Percentiles rank a stretch among this genome's conserved stretches.
phyloP scores from a whole-genome alignment of 805 yeast genomes.

The Jamesozyma jinghongensis region DNA sequence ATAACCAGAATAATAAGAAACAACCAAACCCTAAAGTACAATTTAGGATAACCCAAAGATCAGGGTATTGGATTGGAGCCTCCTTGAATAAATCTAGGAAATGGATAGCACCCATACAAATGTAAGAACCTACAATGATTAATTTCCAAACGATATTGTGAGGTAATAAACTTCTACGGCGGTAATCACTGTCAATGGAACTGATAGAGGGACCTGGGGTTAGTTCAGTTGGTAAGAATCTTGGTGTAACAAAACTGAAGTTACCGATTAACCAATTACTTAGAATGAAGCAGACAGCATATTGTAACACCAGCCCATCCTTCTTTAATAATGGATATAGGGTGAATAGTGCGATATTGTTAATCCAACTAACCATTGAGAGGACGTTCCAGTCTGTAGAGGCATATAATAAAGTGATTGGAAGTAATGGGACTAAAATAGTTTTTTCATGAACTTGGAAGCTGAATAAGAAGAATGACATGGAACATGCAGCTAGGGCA shows the following conservation, averaged over 20 bases:
- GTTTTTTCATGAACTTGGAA: constrained; percentile 96
- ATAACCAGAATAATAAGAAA: constrained; percentile 69
- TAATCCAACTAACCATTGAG: constrained; percentile 80
- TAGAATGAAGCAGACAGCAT: constrained; percentile 46
- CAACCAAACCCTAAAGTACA: constrained; percentile 66
- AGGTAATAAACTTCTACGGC: constrained; percentile 41
- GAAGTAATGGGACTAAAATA: constrained; percentile 78
- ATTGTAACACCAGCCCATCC: constrained; percentile 70
- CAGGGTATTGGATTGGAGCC: constrained; percentile 65
- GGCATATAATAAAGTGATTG: constrained; percentile 57
- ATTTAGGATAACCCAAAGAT: constrained; percentile 76
- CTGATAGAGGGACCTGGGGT: constrained; percentile 40
- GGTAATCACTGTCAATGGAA: constrained; percentile 25
- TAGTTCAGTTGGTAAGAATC: constrained; percentile 32
- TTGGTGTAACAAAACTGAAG: constrained; percentile 44
- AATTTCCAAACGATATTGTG: constrained; percentile 39
- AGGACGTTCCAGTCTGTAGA: constrained; percentile 48
- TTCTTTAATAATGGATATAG: constrained; percentile 77
- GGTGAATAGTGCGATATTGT: constrained; percentile 75
- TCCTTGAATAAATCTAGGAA: constrained; percentile 39
- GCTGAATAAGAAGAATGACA: constrained; percentile 83
- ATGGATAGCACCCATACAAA: constrained; percentile 44
- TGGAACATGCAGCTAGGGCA: constrained; percentile 73
- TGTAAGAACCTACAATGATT: constrained; percentile 44
- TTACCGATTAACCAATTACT: constrained; percentile 78